phyloP scores from a whole-genome alignment of 139 green algal species.

The Chlorella sp. region DNA sequence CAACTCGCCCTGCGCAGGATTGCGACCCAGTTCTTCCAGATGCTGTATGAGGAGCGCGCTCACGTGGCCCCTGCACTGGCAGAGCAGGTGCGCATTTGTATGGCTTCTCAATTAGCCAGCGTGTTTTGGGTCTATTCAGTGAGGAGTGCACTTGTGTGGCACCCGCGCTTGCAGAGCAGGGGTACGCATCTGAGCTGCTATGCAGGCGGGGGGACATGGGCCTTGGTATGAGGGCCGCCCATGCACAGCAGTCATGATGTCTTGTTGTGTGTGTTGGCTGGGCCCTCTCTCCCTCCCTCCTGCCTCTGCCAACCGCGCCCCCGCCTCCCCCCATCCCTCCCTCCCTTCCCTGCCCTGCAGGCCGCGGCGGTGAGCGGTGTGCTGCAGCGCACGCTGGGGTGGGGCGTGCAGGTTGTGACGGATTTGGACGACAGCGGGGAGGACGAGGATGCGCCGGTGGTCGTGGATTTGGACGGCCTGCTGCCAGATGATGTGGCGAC shows the following conservation, averaged over 20 bases:
- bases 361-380: conserved; percentile 42
- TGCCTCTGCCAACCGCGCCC: not conserved
- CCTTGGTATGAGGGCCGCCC: too few species aligned
- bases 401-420: conserved; percentile 52
- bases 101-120: not conserved
- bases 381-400: conserved; percentile 56
- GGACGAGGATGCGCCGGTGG: conserved; percentile 66
- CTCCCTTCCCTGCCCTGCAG: not conserved
- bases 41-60: conserved; percentile 39
- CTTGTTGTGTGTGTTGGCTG: not conserved
- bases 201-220: too few species aligned
- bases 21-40: conserved; percentile 62
- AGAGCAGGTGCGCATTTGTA: not conserved
- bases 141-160: conserved; percentile 9
- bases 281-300: not conserved
- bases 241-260: too few species aligned
- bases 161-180: conserved; percentile 21
- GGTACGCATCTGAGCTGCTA: too few species aligned
- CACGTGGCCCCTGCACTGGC: conserved; percentile 7
- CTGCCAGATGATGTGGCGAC: not conserved
- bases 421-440: conserved; percentile 38
- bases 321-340: too few species aligned
- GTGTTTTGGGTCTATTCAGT: too few species aligned
- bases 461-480: conserved; percentile 55
- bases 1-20: conserved; percentile 33